Percentiles rank a stretch among this genome's conserved stretches.
Conservation (phyloP, 2,329 filamentous ascomycete genomes). For the Ascochyta pisi region DNA sequence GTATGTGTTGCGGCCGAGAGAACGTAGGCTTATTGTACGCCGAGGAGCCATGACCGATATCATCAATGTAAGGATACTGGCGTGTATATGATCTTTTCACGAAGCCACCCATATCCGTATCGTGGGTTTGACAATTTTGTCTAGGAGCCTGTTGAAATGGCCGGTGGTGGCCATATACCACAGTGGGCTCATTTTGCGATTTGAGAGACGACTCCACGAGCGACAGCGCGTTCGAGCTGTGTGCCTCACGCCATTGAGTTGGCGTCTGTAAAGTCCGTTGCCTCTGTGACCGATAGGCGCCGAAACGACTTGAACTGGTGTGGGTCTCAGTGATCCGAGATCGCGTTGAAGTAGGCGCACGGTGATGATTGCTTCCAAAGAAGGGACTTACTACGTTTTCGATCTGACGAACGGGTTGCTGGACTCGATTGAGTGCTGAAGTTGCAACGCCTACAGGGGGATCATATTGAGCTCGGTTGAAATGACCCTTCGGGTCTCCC, state of each 20-base stretch:
- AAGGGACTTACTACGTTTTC: constrained; percentile 51
- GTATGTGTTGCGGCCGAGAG: constrained; percentile 5
- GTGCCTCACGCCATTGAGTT: constrained; percentile 30
- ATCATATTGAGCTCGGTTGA: constrained; percentile 13
- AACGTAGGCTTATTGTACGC: constrained; percentile 3
- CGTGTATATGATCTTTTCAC: constrained; percentile 18
- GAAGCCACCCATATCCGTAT: constrained; percentile 23
- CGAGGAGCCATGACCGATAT: constrained; percentile 17
- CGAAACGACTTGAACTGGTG: constrained; percentile 38
- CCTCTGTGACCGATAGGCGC: constrained; percentile 35
- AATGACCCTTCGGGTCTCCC: constrained; percentile 8
- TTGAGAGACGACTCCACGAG: constrained; percentile 44
- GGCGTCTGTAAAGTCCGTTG: constrained; percentile 10
- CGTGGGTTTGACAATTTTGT: constrained; percentile 15
- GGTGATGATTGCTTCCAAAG: constrained; percentile 37
- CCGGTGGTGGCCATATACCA: constrained; percentile 2
- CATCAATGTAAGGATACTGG: constrained; percentile 7
- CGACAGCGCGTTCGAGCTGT: constrained; percentile 44
- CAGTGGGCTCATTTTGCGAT: constrained; percentile 24
- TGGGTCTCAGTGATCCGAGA: constrained; percentile 34
- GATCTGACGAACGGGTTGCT: constrained; percentile 22
- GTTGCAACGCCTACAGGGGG: background rate
- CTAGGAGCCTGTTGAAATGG: constrained; percentile 1
- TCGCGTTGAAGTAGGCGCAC: constrained; percentile 19
- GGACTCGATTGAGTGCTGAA: background rate